Base-by-base conservation (phyloP, 495 filamentous ascomycete species). In the Cercophora sp. region DNA sequence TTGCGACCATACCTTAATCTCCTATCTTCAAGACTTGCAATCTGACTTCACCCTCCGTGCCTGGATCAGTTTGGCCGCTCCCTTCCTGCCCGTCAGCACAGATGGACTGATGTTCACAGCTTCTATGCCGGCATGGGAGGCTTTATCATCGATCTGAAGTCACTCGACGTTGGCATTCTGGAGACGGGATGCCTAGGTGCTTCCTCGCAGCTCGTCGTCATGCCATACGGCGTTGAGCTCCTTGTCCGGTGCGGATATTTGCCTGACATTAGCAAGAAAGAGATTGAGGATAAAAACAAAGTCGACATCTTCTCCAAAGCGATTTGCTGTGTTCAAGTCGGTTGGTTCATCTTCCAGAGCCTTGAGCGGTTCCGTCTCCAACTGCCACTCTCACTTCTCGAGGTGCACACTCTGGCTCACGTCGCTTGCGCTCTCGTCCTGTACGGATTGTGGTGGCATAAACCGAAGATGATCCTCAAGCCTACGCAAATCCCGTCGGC, bases 101-200 rank as follows among this genome's bases (percentile, higher is more conserved):
- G 8, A 22, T 43, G 40, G 40, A 23, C 40, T 5, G 16, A 22
- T 22, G 2, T 43, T 43, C 40, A 43, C 16, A 43, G 40, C 40
- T 43, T 43, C 40, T 43, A 43, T 43, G 40, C 40, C 40, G 40
- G 40, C 18, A 43, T 43, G 2, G 40, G 40, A 43, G 40, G 40
- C 40, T 43, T 43, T 23, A 22, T 22, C 16, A 22, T 43, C 16
- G 40, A 43, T 8, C 40, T 43, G 40, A 2, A 20, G 16, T 10
- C 40, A 5, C 40, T 22, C 40, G 16, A 43, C 2, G 9, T 43
- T 22, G 40, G 40, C 18, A 43, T 43, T 22, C 40, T 1, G 40
- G 40, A 43, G 40, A 43, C 40, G 5, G 40, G 40, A 20, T 43
- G 16, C 18, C 40, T 43, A 1, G 40, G 18, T 2, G 40, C 20